Base-by-base conservation (phyloP, 768 basidiomycete genomes). In the Suillus ampliporus region DNA sequence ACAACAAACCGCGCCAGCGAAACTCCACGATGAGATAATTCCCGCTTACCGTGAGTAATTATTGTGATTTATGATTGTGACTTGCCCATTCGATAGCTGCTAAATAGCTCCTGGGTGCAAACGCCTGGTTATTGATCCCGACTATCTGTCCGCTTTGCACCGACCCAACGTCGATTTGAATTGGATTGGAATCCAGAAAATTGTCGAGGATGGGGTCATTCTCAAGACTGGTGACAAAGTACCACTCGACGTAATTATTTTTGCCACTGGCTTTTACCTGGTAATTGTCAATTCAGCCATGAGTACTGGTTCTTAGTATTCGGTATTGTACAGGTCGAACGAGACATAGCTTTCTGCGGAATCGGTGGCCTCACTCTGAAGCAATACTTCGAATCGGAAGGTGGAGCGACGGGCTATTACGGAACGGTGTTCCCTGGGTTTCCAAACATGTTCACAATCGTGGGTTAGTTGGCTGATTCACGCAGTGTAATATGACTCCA, bases 121-220 rank as follows among this genome's bases (percentile, higher is more conserved):
- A 69, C 78, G 89, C 28, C 79, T 89, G 21, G 83, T 90, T 38
- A 77, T 84, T 60, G 86, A 90, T 68, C 83, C 85, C 4, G 81
- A 80, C 19, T 89, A 87, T 68, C 79, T 90, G 21, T 71, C 80
- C n/a, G 75, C 79, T 28, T 71, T 89, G 57, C 76, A 83, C 58
- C 77, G 76, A 48, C 78, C 84, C 1, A 89, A 90, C 70, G 83
- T 89, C 38, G 74, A 74, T 21, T 65, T 89, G 48, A 72, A 67
- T 19, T 87, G 82, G 80, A 82, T 83, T 23, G 70, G 65, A 11
- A 83, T 88, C 51, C 80, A 82, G n/a, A 69, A 71, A 5, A 70
- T 87, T 44, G 81, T 81, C 3, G 79, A 82, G 63, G 76, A 83
- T 38, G 86, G 86, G 2, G 76, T 87, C 62, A 76, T 78, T 67